Conservation (phyloP, 1,284 basidiomycete species). For the Pseudozyma flocculosa region DNA sequence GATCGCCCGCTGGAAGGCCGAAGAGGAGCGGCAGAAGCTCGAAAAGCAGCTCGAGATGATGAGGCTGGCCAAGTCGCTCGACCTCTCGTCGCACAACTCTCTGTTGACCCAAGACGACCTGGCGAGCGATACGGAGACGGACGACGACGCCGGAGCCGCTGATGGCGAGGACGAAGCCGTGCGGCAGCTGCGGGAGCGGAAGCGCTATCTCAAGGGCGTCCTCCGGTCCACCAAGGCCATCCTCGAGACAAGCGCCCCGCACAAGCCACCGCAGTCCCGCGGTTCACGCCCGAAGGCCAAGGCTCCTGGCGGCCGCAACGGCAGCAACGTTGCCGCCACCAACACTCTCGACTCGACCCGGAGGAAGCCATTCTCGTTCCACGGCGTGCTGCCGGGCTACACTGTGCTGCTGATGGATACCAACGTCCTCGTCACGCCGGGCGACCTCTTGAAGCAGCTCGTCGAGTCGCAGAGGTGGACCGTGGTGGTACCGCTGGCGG, state of each 20-base stretch:
- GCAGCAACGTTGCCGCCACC: too few species aligned
- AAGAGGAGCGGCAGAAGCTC: conserved; percentile 61
- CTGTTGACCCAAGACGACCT: conserved; percentile 11
- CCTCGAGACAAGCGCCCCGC: not conserved
- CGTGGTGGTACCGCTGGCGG: conserved; percentile 73
- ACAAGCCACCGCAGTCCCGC: conserved; percentile 1
- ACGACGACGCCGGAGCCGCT: conserved; percentile 3
- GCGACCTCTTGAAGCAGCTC: conserved; percentile 62
- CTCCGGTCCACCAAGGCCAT: not conserved
- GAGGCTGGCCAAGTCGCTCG: not conserved
- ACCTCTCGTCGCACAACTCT: too few species aligned
- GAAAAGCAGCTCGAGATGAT: conserved; percentile 63
- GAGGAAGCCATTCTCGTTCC: too few species aligned
- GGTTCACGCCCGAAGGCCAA: too few species aligned
- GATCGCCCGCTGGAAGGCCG: conserved; percentile 70
- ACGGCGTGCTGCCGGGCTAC: conserved; percentile 74
- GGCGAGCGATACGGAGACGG: conserved; percentile 19
- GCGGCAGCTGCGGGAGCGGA: conserved; percentile 45
- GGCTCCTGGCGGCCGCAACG: too few species aligned
- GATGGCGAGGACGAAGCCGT: conserved; percentile 64
- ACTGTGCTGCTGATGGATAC: conserved; percentile 90
- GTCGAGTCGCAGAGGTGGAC: conserved; percentile 83
- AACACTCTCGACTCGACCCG: too few species aligned
- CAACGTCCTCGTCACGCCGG: conserved; percentile 71
- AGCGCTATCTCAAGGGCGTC: conserved; percentile 7